Conservation (phyloP, 2,329 filamentous ascomycete genomes). For the Furcasterigmium sp. region DNA sequence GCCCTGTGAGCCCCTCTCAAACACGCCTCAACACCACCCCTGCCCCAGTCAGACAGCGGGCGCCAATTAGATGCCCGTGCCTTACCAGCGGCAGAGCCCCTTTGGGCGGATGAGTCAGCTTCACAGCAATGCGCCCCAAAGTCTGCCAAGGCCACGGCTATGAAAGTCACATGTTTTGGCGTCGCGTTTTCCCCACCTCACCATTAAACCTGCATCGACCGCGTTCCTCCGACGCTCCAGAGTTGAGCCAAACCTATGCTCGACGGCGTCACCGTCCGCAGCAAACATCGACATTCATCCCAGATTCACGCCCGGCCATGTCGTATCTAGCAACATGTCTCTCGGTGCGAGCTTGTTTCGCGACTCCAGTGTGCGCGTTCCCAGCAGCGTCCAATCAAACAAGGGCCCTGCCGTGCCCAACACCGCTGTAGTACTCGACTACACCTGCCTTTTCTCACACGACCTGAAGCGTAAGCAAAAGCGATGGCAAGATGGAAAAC, state of each 20-base stretch:
- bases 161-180: conserved; percentile 1
- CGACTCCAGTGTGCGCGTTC: too few relatives aligned
- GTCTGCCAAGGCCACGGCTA: too few relatives aligned
- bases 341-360: background rate
- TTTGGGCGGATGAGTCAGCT: too few relatives aligned
- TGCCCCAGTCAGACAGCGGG: background rate
- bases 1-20: background rate
- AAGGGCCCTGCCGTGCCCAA: conserved; percentile 34
- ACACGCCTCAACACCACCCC: background rate
- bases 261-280: too few relatives aligned
- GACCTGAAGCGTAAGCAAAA: conserved; percentile 85
- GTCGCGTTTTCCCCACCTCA: background rate
- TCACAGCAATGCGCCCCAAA: background rate
- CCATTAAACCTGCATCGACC: too few relatives aligned
- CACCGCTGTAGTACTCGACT: conserved; percentile 74
- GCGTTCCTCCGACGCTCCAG: too few relatives aligned
- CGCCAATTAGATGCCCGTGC: background rate
- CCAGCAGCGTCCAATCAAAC: background rate
- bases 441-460: conserved; percentile 79
- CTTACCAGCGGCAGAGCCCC: too few relatives aligned
- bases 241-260: too few relatives aligned
- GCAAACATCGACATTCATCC: too few relatives aligned
- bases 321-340: background rate
- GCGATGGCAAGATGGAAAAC: conserved; percentile 85
- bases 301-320: background rate